phyloP scores from a whole-genome alignment of 1,284 basidiomycete species.

The Ganoderma leucocontextum region DNA sequence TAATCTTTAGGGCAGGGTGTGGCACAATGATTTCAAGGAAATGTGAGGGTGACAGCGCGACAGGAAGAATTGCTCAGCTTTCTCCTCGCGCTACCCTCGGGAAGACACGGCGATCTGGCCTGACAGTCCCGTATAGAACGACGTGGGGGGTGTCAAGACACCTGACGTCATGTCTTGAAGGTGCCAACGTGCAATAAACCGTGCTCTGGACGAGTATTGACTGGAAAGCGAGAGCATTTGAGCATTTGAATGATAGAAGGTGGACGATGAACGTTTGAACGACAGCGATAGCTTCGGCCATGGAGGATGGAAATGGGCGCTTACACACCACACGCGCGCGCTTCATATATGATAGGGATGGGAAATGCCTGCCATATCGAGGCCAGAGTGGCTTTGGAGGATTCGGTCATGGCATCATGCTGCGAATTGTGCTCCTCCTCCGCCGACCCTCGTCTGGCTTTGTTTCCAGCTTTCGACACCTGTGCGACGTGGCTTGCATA shows the following conservation, averaged over 20 bases:
- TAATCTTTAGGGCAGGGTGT: conserved; percentile 19
- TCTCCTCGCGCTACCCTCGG: not conserved
- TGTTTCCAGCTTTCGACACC: not conserved
- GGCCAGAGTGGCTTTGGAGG: not conserved
- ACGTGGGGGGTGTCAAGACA: not conserved
- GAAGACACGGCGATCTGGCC: not conserved
- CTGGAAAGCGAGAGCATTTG: not conserved
- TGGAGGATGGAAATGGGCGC: not conserved
- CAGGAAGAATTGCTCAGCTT: conserved; percentile 2
- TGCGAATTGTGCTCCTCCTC: not conserved
- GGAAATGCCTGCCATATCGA: conserved; percentile 19
- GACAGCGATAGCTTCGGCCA: no score
- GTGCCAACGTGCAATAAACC: not conserved
- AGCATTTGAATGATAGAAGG: not conserved
- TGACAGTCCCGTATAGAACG: not conserved
- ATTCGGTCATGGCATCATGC: conserved; percentile 6
- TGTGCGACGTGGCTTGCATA: not conserved
- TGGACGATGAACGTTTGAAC: not conserved
- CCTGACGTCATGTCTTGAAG: not conserved
- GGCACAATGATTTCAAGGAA: conserved; percentile 1
- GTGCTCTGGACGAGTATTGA: not conserved
- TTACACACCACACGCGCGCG: not conserved
- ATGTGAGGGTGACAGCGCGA: not conserved
- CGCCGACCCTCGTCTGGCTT: conserved; percentile 2
- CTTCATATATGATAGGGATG: conserved; percentile 1